Evolutionary conservation across 768 basidiomycete genomes (phyloP).

Genomic region (Boletus tylopilopsis): DNA sequence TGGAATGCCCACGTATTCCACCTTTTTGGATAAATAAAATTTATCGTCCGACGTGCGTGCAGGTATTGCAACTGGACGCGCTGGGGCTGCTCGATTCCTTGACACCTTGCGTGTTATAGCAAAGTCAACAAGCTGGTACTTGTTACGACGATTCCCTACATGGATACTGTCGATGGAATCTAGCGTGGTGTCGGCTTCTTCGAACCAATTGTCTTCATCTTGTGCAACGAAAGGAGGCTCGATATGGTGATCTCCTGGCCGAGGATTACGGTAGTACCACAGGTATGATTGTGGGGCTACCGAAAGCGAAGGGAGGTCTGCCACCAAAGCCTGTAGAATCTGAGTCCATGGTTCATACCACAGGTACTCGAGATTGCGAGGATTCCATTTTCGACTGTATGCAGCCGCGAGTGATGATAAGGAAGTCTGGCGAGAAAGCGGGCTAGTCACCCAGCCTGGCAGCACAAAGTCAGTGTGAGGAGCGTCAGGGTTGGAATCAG

Average conservation of each 20-base stretch:
- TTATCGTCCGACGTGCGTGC: not conserved
- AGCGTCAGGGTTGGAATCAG: not conserved
- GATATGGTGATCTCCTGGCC: not conserved
- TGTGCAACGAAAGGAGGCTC: not conserved
- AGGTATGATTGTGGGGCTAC: not conserved
- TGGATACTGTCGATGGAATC: not conserved
- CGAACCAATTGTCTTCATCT: not conserved
- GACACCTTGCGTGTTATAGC: not conserved
- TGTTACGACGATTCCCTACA: not conserved
- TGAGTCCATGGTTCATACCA: slow-evolving; percentile 1
- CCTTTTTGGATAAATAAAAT: not conserved
- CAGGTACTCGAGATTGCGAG: not conserved
- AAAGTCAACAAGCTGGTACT: not conserved
- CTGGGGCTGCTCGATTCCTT: not conserved
- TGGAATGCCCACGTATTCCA: not conserved
- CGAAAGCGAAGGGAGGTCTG: not conserved
- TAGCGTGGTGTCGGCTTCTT: not conserved
- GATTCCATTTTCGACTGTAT: not conserved
- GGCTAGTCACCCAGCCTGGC: not conserved
- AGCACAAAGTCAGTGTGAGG: not conserved
- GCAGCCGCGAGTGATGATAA: not conserved
- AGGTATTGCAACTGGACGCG: not conserved
- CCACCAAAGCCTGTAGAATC: not conserved
- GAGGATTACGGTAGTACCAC: not conserved
- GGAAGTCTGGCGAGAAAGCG: not conserved